Evolutionary conservation across 495 filamentous ascomycete genomes (phyloP), one percentile per base, ranked within the genome.

Genomic region (Oleoguttula mirabilis): DNA sequence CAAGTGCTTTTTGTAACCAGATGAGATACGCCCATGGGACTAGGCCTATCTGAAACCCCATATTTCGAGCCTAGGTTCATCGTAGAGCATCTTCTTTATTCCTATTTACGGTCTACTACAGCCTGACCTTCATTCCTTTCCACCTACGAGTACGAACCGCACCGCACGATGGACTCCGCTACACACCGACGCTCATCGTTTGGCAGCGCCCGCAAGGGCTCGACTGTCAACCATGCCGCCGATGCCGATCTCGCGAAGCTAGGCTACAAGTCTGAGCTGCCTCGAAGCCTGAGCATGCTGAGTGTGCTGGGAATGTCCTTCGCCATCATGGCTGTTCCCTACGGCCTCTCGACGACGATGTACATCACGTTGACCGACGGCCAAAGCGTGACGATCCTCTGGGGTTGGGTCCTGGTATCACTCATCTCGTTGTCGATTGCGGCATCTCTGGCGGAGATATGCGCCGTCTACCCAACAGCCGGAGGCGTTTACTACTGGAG

Each of bases 261-360:
- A 51, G 58, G 58, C n/a, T 61, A 61, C 46, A 51, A 50, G 35
- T 35, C 37, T 17, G 58, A 61, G 31, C 36, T 61, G 14, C 56
- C 56, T n/a, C 43, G 58, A 36, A 61, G 54, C 34, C 49, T 61
- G 11, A 55, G 51, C 38, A 61, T 61, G 58, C 41, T 60, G 4
- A 54, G 50, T 35, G 53, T 60, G 5, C 37, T 60, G 20, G 57
- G 57, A 1, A 39, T 60, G 47, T 70, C 67, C 41, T 74, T 72
- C 40, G 70, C 70, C 20, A 74, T 74, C 47, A 74, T 74, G 66
- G 70, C 70, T 8, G 69, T 67, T 17, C 79, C 79, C 12, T 84
- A 76, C 48, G 79, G 79, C 31, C 67, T 81, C 22, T 74, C 72
- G 50, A 82, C 79, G 22, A 84, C 79, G 39, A 59, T 84, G 30